Conservation (phyloP, 768 basidiomycete genomes). For the Pleurotus djamor region DNA sequence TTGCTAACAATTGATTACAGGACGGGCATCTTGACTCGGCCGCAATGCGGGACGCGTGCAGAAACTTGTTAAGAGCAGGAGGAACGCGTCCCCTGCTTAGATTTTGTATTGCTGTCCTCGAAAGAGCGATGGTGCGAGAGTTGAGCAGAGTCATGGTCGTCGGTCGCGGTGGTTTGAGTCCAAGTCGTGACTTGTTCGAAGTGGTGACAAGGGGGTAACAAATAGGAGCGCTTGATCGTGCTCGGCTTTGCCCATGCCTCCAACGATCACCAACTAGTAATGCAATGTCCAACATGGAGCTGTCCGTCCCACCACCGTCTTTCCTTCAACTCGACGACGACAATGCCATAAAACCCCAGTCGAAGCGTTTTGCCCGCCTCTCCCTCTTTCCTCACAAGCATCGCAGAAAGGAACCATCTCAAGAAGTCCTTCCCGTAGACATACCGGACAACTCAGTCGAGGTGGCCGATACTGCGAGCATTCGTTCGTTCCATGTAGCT, state of each 20-base stretch:
- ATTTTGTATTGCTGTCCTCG: no score
- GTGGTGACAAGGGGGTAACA: no score
- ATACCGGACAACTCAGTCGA: background rate
- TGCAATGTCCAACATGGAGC: background rate
- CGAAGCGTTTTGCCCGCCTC: background rate
- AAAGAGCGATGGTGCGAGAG: no score
- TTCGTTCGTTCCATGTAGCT: background rate
- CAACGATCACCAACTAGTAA: background rate
- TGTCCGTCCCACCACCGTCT: conserved; percentile 4
- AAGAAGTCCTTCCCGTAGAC: no score
- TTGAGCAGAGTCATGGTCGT: no score
- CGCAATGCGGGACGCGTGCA: background rate
- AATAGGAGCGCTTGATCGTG: background rate
- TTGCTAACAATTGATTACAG: conserved; percentile 59
- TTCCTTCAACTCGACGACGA: conserved; percentile 5
- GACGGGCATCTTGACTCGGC: conserved; percentile 46
- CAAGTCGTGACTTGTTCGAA: background rate
- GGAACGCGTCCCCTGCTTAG: background rate
- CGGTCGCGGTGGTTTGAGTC: no score
- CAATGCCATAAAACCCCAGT: background rate
- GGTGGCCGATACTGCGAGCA: no score
- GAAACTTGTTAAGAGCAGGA: background rate
- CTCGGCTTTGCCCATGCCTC: background rate
- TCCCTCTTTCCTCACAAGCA: background rate
- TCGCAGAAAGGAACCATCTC: background rate